Percentiles rank a stretch among this genome's conserved stretches.
phyloP scores from a whole-genome alignment of 768 basidiomycete species.

The Sarcomyxa edulis region DNA sequence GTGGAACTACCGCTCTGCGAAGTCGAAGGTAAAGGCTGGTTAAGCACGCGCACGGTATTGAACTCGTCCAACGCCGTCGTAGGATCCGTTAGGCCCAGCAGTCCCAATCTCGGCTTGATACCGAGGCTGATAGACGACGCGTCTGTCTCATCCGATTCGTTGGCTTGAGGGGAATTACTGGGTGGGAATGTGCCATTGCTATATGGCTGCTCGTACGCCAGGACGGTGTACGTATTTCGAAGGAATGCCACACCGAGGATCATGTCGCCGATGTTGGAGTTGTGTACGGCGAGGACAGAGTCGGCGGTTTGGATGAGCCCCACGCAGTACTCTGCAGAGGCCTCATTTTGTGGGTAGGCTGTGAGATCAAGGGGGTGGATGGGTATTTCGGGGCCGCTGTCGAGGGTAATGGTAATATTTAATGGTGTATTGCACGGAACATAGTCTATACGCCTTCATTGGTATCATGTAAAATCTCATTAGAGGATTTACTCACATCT shows the following conservation, averaged over 20 bases:
- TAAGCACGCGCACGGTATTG: conserved; percentile 59
- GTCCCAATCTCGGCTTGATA: conserved; percentile 47
- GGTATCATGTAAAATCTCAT: neutral
- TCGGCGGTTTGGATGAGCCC: conserved; percentile 65
- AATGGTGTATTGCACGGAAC: conserved; percentile 67
- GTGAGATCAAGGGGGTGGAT: conserved; percentile 77
- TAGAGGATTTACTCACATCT: conserved; percentile 42
- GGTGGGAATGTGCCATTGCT: conserved; percentile 39
- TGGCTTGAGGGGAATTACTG: conserved; percentile 4
- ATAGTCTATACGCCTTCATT: conserved; percentile 48
- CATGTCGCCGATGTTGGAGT: conserved; percentile 52
- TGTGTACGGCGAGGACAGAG: conserved; percentile 27
- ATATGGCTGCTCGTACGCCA: conserved; percentile 55
- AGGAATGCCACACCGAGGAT: conserved; percentile 78
- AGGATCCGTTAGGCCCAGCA: conserved; percentile 60
- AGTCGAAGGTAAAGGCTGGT: conserved; percentile 42
- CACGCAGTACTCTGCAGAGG: conserved; percentile 43
- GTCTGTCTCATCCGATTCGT: conserved; percentile 10
- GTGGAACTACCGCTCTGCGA: conserved; percentile 7
- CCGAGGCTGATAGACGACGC: conserved; percentile 9
- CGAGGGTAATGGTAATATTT: conserved; percentile 66
- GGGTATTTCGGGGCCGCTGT: conserved; percentile 48
- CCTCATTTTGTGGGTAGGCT: conserved; percentile 34
- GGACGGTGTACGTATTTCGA: conserved; percentile 71
- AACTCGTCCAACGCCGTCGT: conserved; percentile 63